Base-by-base conservation (phyloP, 2,329 filamentous ascomycete genomes). In the Pseudonectria foliicola region DNA sequence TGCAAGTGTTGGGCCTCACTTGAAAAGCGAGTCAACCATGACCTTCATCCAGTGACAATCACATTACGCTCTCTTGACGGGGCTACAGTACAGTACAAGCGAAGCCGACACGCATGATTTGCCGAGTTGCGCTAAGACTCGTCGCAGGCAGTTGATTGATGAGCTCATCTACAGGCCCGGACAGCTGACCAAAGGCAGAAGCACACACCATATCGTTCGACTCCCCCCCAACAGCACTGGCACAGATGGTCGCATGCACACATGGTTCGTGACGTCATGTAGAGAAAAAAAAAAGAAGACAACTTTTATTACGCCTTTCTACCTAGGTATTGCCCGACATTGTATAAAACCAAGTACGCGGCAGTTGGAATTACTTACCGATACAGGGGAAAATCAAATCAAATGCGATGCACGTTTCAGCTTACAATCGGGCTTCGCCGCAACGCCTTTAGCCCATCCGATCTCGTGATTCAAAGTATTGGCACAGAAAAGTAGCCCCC, bases 401-500 rank as follows among this genome's bases (percentile, higher is more conserved):
- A 43, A 42, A 25, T 38, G 13, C 18, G 36, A 38, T 33, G 32
- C 14, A 36, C 25, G 27, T 42, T 16, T 27, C 39, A 38, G 31
- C 34, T 35, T 46, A 42, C 39, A 43, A 35, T 38, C 43, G 35
- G 38, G 18, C 18, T 21, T 21, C 8, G 18, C 18, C 8, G 5
- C 18, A 21, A 21, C 18, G 18, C 18, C 18, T 8, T 21, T 8
- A 8, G 18, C 18, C 18, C 18, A 21, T 21, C 18, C 18, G 18
- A 21, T 21, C 8, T 21, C 5, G 18, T 8, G 18, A 21, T 36
- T 31, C 38, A 41, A 45, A 31, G 34, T 32, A 42, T 38, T 43
- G 31, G 38, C 37, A 35, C 46, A 46, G 33, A 37, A 46, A 43
- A 55, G n/a, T n/a, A 60, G 54, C 58, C 58, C 59, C 59, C 59